Evolutionary conservation across 768 basidiomycete genomes (phyloP).

Genomic region (Sutorius australiensis): DNA sequence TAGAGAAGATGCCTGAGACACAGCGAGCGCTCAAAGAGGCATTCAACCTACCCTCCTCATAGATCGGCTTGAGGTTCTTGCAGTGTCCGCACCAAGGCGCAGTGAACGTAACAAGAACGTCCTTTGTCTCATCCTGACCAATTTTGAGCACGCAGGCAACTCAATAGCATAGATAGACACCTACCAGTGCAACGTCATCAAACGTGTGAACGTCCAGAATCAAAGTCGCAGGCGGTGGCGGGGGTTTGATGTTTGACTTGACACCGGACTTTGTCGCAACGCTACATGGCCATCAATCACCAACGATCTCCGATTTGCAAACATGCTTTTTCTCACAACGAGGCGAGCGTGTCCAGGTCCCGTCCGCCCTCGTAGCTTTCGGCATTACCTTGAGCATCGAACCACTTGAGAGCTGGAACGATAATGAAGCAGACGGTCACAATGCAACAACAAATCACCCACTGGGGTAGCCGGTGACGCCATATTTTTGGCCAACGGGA

Average conservation of each 20-base stretch:
- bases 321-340: constrained; percentile 53
- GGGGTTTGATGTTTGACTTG: constrained; percentile 85
- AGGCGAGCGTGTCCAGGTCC: constrained; percentile 71
- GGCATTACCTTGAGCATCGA: constrained; percentile 61
- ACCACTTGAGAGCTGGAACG: constrained; percentile 83
- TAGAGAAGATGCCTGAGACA: constrained; percentile 24
- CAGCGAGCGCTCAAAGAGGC: neutral
- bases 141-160: neutral
- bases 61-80: constrained; percentile 84
- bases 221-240: constrained; percentile 67
- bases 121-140: constrained; percentile 60
- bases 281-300: constrained; percentile 37
- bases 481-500: constrained; percentile 71
- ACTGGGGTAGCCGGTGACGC: constrained; percentile 86
- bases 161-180: constrained; percentile 17
- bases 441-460: constrained; percentile 25
- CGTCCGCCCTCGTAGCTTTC: constrained; percentile 75
- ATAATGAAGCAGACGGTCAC: constrained; percentile 2
- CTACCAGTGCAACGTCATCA: constrained; percentile 65
- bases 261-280: constrained; percentile 71
- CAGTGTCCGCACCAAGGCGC: constrained; percentile 94
- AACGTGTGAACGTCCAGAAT: constrained; percentile 72
- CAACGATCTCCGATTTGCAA: neutral
- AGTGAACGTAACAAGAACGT: constrained; percentile 83
- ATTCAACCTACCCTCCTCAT: constrained; percentile 59